Evolutionary conservation across 306 rosid species (phyloP).

Genomic region (Canavalia gladiata): DNA sequence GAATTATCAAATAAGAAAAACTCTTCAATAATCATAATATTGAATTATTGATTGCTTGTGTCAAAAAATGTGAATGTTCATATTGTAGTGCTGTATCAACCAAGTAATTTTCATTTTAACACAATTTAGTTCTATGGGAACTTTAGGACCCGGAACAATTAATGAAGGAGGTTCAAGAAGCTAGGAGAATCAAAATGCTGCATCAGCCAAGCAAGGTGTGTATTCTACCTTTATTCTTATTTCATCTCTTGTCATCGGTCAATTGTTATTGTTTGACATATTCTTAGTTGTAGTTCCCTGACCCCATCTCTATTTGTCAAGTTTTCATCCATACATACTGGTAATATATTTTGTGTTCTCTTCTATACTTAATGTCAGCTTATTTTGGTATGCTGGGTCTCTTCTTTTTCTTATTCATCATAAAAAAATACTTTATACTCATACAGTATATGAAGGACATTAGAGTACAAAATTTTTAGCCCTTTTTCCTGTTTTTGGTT

Average conservation of each 20-base stretch:
- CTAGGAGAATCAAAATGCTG: conserved; percentile 93
- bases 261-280: conserved; percentile 19
- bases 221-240: conserved; percentile 26
- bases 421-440: background rate
- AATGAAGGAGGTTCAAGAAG: conserved; percentile 98
- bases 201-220: conserved; percentile 96
- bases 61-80: background rate
- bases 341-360: conserved; percentile 4
- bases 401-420: background rate
- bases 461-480: background rate
- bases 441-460: background rate
- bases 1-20: conserved; percentile 2
- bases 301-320: background rate
- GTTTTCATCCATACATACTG: conserved; percentile 21
- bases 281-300: background rate
- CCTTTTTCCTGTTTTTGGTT: background rate
- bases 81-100: conserved; percentile 1
- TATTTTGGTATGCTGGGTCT: conserved; percentile 9
- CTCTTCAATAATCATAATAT: conserved; percentile 10
- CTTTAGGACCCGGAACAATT: conserved; percentile 84
- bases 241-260: background rate
- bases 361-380: conserved; percentile 5
- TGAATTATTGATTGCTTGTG: background rate
- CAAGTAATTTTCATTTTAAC: conserved; percentile 42
- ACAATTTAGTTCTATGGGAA: conserved; percentile 43